A percentile compares a stretch with the other conserved stretches of the same genome.
phyloP scores from a whole-genome alignment of 257 asterid genomes.

The Paulownia fortunei region DNA sequence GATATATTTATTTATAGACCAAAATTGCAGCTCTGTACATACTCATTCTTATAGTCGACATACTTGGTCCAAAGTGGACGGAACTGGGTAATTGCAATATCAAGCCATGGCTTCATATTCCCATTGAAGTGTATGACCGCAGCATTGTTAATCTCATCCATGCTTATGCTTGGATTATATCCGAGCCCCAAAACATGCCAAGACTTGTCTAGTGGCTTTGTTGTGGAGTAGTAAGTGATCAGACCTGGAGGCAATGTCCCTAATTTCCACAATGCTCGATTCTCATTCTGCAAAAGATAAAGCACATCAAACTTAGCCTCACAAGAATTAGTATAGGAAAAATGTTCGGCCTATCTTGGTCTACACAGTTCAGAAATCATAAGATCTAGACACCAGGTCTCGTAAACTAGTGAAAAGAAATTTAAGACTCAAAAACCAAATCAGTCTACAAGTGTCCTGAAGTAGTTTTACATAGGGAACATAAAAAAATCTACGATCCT shows the following conservation, averaged over 20 bases:
- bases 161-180: slow-evolving; percentile 62
- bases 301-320: not conserved
- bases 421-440: not conserved
- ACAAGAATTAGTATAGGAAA: not conserved
- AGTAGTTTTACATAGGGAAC: not conserved
- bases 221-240: slow-evolving; percentile 84
- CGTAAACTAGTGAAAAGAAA: not conserved
- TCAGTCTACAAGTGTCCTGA: not conserved
- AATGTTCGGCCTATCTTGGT: not conserved
- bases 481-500: too few species aligned
- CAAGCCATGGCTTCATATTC: slow-evolving; percentile 79
- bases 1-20: slow-evolving; percentile 49
- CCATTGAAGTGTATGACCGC: slow-evolving; percentile 54
- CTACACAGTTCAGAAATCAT: not conserved
- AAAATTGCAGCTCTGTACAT: slow-evolving; percentile 78
- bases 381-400: not conserved
- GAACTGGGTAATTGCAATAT: slow-evolving; percentile 74
- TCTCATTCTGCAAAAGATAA: slow-evolving; percentile 61
- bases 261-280: slow-evolving; percentile 82
- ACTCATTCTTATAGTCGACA: slow-evolving; percentile 74
- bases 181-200: slow-evolving; percentile 98
- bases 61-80: slow-evolving; percentile 81
- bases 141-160: slow-evolving; percentile 50
- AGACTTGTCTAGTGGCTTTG: slow-evolving; percentile 85
- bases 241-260: slow-evolving; percentile 91